phyloP scores from a whole-genome alignment of 805 yeast species.

The Wickerhamiella spandovensis region DNA sequence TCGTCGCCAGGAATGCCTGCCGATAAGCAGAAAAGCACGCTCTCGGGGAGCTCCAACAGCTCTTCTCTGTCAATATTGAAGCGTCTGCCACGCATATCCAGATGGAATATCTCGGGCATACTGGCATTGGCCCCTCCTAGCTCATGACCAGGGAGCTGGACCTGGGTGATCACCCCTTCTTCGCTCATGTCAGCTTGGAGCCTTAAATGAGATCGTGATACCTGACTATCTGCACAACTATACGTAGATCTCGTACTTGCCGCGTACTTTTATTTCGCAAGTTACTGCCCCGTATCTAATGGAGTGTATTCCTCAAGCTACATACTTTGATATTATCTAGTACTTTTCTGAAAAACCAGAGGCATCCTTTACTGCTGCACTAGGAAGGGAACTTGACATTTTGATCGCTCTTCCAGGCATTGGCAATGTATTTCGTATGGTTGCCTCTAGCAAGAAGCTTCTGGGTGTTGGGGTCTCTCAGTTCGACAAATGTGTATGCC shows the following conservation, averaged over 20 bases:
- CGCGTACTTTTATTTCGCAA: no score
- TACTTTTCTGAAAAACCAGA: neutral
- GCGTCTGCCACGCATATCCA: constrained; percentile 61
- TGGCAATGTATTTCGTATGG: constrained; percentile 30
- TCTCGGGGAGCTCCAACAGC: constrained; percentile 83
- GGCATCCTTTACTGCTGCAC: neutral
- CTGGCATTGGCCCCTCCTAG: constrained; percentile 1
- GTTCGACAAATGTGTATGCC: constrained; percentile 30
- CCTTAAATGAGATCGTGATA: no score
- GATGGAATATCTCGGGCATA: constrained; percentile 31
- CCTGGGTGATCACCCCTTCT: constrained; percentile 18
- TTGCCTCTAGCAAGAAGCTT: constrained; percentile 28
- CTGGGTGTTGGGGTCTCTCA: constrained; percentile 10
- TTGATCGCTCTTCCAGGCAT: constrained; percentile 24
- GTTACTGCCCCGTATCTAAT: no score
- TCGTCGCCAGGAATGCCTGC: constrained; percentile 71
- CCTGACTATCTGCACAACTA: no score
- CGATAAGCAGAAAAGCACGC: constrained; percentile 69
- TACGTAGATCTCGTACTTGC: no score
- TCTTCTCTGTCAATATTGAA: constrained; percentile 79
- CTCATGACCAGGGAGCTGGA: constrained; percentile 4
- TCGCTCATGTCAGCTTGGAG: constrained; percentile 4
- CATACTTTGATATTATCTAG: neutral
- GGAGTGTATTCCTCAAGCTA: no score
- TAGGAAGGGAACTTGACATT: constrained; percentile 9